Evolutionary conservation across 192 early-diverging fungal genomes (phyloP).

Genomic region (Phycomyces blakesleeanus): DNA sequence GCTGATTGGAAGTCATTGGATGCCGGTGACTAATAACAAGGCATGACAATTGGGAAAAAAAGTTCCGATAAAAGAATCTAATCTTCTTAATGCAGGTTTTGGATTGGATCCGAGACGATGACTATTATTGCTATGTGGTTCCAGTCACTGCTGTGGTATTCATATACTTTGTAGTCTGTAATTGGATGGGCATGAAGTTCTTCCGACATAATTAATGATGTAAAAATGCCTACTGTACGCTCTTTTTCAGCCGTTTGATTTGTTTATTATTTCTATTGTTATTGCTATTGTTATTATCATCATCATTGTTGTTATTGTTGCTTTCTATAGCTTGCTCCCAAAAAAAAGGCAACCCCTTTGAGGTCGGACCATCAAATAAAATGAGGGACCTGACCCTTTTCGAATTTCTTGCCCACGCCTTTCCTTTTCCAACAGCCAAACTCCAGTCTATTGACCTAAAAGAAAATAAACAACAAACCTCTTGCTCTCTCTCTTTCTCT

Average conservation of each 20-base stretch:
- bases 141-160: constrained; percentile 76
- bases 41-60: constrained; percentile 26
- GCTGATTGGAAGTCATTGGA: constrained; percentile 60
- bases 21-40: constrained; percentile 64
- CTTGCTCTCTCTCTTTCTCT: too few species aligned
- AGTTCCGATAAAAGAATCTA: not conserved
- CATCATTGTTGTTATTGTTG: too few species aligned
- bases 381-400: not conserved
- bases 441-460: too few species aligned
- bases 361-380: constrained; percentile 1
- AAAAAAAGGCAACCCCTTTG: too few species aligned
- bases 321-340: too few species aligned
- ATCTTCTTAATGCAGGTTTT: constrained; percentile 36
- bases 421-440: too few species aligned
- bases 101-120: constrained; percentile 70
- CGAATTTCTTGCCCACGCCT: not conserved
- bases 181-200: constrained; percentile 96
- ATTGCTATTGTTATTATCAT: too few species aligned
- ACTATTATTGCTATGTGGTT: constrained; percentile 80
- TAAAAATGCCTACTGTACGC: too few species aligned
- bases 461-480: too few species aligned
- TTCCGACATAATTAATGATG: constrained; percentile 86
- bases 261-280: too few species aligned
- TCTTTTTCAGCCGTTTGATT: not conserved
- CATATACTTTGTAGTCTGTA: constrained; percentile 77